phyloP scores from a whole-genome alignment of 768 basidiomycete genomes.

The Clitopilus hobsonii region DNA sequence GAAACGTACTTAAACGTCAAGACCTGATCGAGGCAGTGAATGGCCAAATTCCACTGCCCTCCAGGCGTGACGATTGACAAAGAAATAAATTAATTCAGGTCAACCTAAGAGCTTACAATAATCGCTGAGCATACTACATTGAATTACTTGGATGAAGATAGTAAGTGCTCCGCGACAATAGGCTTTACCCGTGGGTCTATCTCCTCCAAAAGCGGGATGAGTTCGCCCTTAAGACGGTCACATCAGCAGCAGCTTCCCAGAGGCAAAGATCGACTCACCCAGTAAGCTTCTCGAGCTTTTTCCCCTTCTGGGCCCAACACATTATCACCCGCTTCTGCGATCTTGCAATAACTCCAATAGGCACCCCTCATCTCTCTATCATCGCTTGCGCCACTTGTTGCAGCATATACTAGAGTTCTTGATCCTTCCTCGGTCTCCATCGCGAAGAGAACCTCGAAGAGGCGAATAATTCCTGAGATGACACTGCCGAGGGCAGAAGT shows the following conservation, averaged over 20 bases:
- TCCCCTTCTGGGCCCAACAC: conserved; percentile 1
- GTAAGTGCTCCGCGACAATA: conserved; percentile 7
- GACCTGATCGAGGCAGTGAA: too few relatives aligned
- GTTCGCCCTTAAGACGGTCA: conserved; percentile 11
- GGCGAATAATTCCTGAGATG: conserved; percentile 8
- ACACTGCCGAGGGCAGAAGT: neutral
- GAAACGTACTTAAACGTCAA: too few relatives aligned
- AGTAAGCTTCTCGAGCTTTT: neutral
- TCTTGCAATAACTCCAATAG: neutral
- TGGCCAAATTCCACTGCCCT: too few relatives aligned
- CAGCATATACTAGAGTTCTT: conserved; percentile 28
- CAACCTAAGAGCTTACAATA: too few relatives aligned
- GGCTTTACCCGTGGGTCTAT: conserved; percentile 9
- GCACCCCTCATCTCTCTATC: conserved; percentile 10
- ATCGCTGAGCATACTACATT: too few relatives aligned
- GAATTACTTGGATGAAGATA: too few relatives aligned
- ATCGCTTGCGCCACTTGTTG: conserved; percentile 24
- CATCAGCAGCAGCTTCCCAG: neutral
- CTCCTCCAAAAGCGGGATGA: conserved; percentile 7
- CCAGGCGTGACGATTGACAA: too few relatives aligned
- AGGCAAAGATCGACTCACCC: neutral
- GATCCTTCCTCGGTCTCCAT: conserved; percentile 24
- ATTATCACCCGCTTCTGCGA: neutral
- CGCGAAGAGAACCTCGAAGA: conserved; percentile 27
- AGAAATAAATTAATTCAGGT: too few relatives aligned